A percentile compares a stretch with the other conserved stretches of the same genome.
Evolutionary conservation across 768 basidiomycete genomes (phyloP).

Genomic region (Russula emetica): DNA sequence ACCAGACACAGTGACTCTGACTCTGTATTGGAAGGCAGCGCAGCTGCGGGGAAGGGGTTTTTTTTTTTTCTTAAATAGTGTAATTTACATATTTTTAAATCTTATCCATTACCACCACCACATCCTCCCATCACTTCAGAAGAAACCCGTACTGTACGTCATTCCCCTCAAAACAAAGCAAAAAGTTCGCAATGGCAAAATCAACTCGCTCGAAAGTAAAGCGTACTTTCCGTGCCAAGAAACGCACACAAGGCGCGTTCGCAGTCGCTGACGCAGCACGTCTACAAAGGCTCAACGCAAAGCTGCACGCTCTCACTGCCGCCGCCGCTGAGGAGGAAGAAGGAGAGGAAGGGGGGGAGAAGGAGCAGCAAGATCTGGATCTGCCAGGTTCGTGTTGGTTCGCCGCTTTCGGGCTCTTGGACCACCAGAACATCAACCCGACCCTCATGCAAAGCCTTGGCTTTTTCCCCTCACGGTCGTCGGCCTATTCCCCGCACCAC

Average conservation of each 20-base stretch:
- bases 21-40: background rate
- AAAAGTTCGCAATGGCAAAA: slow-evolving; percentile 60
- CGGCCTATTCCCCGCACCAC: slow-evolving; percentile 12
- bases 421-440: slow-evolving; percentile 53
- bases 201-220: slow-evolving; percentile 79
- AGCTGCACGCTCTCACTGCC: slow-evolving; percentile 47
- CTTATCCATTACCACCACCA: background rate
- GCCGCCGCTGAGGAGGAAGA: background rate
- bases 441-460: slow-evolving; percentile 43
- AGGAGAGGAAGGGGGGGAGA: slow-evolving; percentile 11
- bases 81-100: background rate
- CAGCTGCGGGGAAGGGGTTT: too few species aligned
- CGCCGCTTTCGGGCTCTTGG: slow-evolving; percentile 29
- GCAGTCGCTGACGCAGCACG: slow-evolving; percentile 76
- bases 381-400: slow-evolving; percentile 28
- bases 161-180: background rate
- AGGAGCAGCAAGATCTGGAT: slow-evolving; percentile 28
- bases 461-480: background rate
- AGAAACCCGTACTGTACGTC: background rate
- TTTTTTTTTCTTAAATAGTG: background rate
- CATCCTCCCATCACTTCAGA: background rate
- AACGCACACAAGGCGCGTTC: slow-evolving; percentile 68
- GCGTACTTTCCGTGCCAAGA: slow-evolving; percentile 70
- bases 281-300: slow-evolving; percentile 63
- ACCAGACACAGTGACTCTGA: background rate